Evolutionary conservation across 2,329 filamentous ascomycete species (phyloP), one percentile per base, ranked within the genome.

Genomic region (Colletotrichum filicis): DNA sequence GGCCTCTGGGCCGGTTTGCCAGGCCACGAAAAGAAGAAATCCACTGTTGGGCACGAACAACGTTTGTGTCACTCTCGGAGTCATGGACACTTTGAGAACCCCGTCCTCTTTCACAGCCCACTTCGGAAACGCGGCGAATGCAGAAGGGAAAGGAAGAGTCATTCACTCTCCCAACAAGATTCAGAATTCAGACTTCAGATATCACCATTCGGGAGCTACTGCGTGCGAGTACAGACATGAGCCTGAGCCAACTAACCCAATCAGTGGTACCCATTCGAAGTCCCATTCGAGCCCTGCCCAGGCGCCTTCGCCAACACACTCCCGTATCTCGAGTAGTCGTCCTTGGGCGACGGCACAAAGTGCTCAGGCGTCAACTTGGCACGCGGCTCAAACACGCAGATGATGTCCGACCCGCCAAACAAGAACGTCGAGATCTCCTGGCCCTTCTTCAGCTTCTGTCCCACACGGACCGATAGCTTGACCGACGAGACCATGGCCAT

Each of bases 401-500:
- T 80, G 22, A 83, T 77, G 76, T 86, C 85, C 1, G 82, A 84
- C 1, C 84, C 85, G 22, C 85, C 84, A 73, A 85, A 86, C 73
- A 82, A 79, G 73, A 86, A 86, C 71, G 80, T 82, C 0, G 79
- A 81, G 68, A 86, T 80, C 72, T 85, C 82, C 2, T 86, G 77
- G 3, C 84, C 84, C 74, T 86, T 86, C n/a, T 79, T 71, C 35
- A 84, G 6, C 2, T 32, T 30, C 11, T 56, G 26, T 0, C 75
- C 80, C 37, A 72, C 56, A 32, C 75, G 74, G 12, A 77, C 77
- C 9, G 78, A 79, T 19, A 84, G 55, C 26, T 79, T 77, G 3
- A 86, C 82, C 3, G 83, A 85, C 2, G 84, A 85, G 0, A 86
- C 81, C 35, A 83, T 80, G 5, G 82, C 84, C 84, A 86, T 86